Evolutionary conservation across 2,329 filamentous ascomycete species (phyloP), one percentile per base, ranked within the genome.

Genomic region (Emericellopsis cladophorae): DNA sequence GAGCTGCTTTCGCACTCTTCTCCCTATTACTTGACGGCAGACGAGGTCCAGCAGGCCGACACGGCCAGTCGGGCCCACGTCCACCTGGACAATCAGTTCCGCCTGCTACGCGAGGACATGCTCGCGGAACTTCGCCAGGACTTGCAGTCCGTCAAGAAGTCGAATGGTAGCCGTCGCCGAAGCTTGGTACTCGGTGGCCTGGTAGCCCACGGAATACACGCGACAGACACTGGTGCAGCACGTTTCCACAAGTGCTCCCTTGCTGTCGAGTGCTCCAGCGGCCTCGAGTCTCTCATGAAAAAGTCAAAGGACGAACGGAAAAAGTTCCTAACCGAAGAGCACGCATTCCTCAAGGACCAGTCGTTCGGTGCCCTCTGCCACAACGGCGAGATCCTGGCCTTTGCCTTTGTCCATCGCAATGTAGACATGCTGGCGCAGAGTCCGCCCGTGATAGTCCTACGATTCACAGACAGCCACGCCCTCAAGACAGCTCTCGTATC

Each of bases 61-160:
- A 29, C 26, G 8, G 12, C 26, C 12, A 7, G 50, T 52, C 66
- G 75, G 1, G 54, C 68, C 0, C 56, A 57, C 0, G 55, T 60
- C 0, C 77, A 86, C 51, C 55, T 84, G 0, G 82, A 84, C 49
- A 84, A 81, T 50, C 77, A 85, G 40, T 89, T 83, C 46, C 77
- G 83, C 0, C 66, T 87, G 1, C 61, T 85, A 0, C 64, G 83
- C 3, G 81, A 88, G 48, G 82, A 87, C 45, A 79, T 86, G 67
- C 57, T 87, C 0, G 72, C 66, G 0, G 79, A 82, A 45, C 60
- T 88, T 3, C 68, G 76, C 1, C 72, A 78, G 8, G 79, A 82
- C 37, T 54, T 81, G 1, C 66, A 75, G 26, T 12, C 26, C 12
- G 26, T 29, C 26, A 29, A 29, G 6, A 29, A 9, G 4, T 7